Evolutionary conservation across 208 protist species (phyloP).

Genomic region (Acanthamoeba triangularis): DNA sequence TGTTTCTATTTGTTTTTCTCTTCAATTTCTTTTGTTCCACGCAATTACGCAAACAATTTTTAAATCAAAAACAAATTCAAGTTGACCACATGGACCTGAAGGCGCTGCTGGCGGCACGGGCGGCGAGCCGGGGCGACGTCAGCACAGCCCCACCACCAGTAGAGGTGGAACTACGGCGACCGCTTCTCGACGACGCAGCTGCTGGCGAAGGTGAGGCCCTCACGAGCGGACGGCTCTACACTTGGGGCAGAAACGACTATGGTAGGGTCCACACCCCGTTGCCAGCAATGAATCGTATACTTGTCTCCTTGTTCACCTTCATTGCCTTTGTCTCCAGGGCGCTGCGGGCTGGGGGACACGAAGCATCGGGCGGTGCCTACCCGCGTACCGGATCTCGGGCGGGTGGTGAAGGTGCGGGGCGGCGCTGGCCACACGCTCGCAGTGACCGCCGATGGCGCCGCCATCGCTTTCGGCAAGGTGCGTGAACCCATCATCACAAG

Average conservation of each 20-base stretch:
- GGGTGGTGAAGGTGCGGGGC: not conserved
- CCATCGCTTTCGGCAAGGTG: constrained; percentile 17
- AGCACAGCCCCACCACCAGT: too few species aligned
- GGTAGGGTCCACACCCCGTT: not conserved
- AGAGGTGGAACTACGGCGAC: too few species aligned
- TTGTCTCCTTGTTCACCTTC: not conserved
- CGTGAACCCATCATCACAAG: too few species aligned
- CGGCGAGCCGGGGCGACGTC: too few species aligned
- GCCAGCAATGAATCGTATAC: not conserved
- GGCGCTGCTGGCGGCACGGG: too few species aligned
- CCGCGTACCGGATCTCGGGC: not conserved
- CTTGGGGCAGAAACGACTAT: constrained; percentile 60
- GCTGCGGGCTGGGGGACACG: constrained; percentile 24
- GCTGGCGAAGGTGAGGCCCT: not conserved
- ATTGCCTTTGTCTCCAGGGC: not conserved
- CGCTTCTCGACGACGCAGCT: too few species aligned
- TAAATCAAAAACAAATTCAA: too few species aligned
- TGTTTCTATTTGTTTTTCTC: too few species aligned
- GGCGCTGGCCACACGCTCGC: constrained; percentile 11
- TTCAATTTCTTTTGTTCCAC: too few species aligned
- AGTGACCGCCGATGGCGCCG: not conserved
- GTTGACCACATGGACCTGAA: too few species aligned
- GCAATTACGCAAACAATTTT: too few species aligned
- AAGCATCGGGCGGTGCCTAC: not conserved
- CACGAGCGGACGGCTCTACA: not conserved